phyloP scores from a whole-genome alignment of 192 early-diverging fungal genomes.

The Diversispora epigaea region DNA sequence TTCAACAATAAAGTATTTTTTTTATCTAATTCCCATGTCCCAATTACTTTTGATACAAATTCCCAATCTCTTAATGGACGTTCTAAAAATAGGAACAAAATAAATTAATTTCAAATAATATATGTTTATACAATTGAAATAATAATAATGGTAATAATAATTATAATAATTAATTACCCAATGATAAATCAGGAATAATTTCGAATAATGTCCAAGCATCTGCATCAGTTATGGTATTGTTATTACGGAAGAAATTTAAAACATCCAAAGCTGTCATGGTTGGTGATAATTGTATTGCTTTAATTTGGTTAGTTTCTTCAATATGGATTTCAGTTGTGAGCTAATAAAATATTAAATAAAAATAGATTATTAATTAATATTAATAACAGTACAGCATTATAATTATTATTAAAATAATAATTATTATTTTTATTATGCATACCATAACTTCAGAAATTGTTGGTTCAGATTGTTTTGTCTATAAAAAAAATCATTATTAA shows the following conservation, averaged over 20 bases:
- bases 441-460: too few relatives aligned
- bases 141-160: not conserved
- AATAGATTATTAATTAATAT: too few relatives aligned
- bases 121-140: not conserved
- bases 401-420: too few relatives aligned
- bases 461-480: too few relatives aligned
- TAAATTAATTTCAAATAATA: conserved; percentile 19
- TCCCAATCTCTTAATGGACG: conserved; percentile 91
- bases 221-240: conserved; percentile 48
- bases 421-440: too few relatives aligned
- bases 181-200: conserved; percentile 76
- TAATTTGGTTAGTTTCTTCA: conserved; percentile 71
- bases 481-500: too few relatives aligned
- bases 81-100: conserved; percentile 50
- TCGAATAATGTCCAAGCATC: conserved; percentile 90
- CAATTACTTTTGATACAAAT: conserved; percentile 75
- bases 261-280: conserved; percentile 72
- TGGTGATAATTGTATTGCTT: conserved; percentile 75
- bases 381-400: too few relatives aligned
- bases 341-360: conserved; percentile 4
- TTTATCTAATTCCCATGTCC: conserved; percentile 78
- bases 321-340: conserved; percentile 89
- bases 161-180: conserved; percentile 47
- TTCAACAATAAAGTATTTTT: conserved; percentile 78
- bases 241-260: conserved; percentile 52